Evolutionary conservation across 441 rosid species (phyloP), one percentile per base, ranked within the genome.

Genomic region (Croton setiger): DNA sequence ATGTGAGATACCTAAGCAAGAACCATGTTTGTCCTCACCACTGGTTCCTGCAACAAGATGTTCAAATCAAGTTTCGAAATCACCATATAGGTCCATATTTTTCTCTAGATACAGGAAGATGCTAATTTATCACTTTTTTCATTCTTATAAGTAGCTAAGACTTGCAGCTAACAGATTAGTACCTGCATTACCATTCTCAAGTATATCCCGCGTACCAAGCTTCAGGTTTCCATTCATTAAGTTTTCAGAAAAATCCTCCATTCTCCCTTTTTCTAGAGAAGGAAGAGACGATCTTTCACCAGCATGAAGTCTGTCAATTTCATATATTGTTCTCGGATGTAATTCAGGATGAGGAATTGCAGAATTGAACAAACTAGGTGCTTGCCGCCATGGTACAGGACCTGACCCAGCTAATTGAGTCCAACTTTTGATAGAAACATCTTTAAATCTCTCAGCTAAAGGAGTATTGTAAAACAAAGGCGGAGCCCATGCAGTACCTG

Each of bases 341-440:
- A 80, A 36, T 66, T 85, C 93, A 72, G 87, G 68, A 73, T 88
- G 94, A 74, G 86, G 37, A 77, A 81, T 78, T n/a, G 90, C 75
- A 64, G 96, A 82, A 81, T 73, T 82, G 79, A 86, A 87, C 57
- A 86, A 72, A 74, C 73, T 84, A 66, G 96, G 88, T 39, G 97
- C 96, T 81, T 83, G 97, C 60, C 85, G 83, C 94, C 86, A 86
- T 66, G 89, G 91, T 36, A 85, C 86, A 56, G 93, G 97, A 72
- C 96, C 92, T 45, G 90, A 82, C 74, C 90, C 88, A 49, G 86
- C 83, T 71, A 92, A 80, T 47, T 86, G 91, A 79, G 66, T 81
- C 97, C 91, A 88, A 71, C 70, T 82, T 72, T 86, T 87, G 51
- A 74, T 75, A 69, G 96, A 69, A 68, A 75, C 57, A 72, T 87